A percentile compares a stretch with the other conserved stretches of the same genome.
Evolutionary conservation across 1,139 yeast genomes (phyloP).

Genomic region (Blastobotrys capitulatus): DNA sequence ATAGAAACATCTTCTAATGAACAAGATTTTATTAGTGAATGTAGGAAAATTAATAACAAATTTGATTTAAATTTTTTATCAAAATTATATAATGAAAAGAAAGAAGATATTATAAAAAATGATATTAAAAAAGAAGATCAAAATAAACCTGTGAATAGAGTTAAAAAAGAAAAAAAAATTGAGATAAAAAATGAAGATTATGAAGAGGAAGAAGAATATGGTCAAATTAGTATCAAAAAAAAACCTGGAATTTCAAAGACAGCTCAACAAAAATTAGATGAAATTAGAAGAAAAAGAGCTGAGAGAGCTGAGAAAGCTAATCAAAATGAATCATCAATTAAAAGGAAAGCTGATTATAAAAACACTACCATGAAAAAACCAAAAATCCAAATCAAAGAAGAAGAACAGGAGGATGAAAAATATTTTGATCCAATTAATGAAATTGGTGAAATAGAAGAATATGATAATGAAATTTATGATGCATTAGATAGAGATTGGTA

Average conservation of each 20-base stretch:
- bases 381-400: neutral
- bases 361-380: neutral
- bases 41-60: constrained; percentile 27
- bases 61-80: constrained; percentile 26
- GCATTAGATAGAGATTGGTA: constrained; percentile 38
- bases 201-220: neutral
- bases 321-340: neutral
- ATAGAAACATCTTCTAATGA: constrained; percentile 20
- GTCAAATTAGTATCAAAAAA: neutral
- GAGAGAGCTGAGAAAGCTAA: neutral
- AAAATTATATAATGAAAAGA: constrained; percentile 17
- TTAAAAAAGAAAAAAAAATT: neutral
- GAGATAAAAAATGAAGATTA: constrained; percentile 1
- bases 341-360: neutral
- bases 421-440: neutral
- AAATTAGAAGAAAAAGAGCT: constrained; percentile 19
- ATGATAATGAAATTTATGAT: constrained; percentile 15
- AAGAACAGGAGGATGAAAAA: constrained; percentile 4
- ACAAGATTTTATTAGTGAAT: constrained; percentile 25
- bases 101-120: neutral
- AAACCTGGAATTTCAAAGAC: constrained; percentile 15
- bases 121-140: neutral
- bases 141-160: too few relatives aligned
- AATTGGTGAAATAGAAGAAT: constrained; percentile 2
- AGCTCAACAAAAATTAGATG: constrained; percentile 22